Base-by-base conservation (phyloP, 2,329 filamentous ascomycete genomes). In the Trichoderma pleuroti region DNA sequence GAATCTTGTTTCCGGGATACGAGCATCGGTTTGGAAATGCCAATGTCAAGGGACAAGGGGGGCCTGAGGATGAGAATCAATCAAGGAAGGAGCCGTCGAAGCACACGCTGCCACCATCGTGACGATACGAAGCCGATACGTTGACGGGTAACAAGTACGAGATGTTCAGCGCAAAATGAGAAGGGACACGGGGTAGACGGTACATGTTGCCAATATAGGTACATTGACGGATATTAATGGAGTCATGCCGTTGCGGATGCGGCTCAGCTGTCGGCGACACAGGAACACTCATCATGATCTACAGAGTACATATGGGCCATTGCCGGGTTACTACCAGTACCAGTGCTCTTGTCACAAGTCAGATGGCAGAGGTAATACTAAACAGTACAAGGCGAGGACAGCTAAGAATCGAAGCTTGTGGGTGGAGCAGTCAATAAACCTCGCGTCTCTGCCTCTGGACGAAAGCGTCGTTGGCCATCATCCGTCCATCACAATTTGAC, bases 21-120 rank as follows among this genome's bases (percentile, higher is more conserved):
- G 56, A 34, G 8, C 16, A 28, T 28, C 30, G 30, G 28, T 26
- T 28, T 68, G 21, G 66, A 46, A 60, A 52, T 61, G 39, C 46
- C 3, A 52, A 52, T 52, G 46, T 24, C 21, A 42, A 52, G 39
- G 12, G 56, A 26, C 65, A 52, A 61, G 56, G 56, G 56, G 56
- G 28, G 28, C 16, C 56, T 52, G 56, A 57, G 56, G 39, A 34
- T 36, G 36, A 32, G 32, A 42, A 42, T 60, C 65, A 14, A 68
- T 60, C 36, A 68, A 68, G 65, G 65, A 68, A 68, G 65, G 65
- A 68, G 65, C 56, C 65, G 28, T 60, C 11, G 54, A 49, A 34
- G 64, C 64, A 57, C 46, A 4, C 30, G 34, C 36, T 68, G 65
- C 49, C 42, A 56, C 49, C 56, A 56, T 65, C 62, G 30, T 54